Conservation (phyloP, 257 asterid genomes). For the Striga asiatica region DNA sequence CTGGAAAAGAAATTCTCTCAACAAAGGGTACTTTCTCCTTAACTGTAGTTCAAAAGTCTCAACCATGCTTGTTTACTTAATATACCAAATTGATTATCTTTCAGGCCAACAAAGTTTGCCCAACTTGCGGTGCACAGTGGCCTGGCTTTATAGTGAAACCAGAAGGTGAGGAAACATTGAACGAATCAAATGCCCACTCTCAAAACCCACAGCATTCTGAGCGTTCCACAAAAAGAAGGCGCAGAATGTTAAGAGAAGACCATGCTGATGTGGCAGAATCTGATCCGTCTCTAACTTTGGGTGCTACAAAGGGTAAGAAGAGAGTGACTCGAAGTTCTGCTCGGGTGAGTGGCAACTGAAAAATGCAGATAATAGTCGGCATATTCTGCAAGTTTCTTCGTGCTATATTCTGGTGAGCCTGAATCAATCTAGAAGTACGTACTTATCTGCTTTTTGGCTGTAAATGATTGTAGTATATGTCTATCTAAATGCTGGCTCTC, state of each 20-base stretch:
- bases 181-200: background rate
- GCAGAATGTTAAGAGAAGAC: constrained; percentile 16
- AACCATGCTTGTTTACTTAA: constrained; percentile 2
- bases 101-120: constrained; percentile 55
- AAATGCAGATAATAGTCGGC: background rate
- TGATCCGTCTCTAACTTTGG: constrained; percentile 12
- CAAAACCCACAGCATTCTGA: background rate
- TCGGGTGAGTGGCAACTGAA: constrained; percentile 26
- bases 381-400: background rate
- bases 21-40: constrained; percentile 35
- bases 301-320: constrained; percentile 2
- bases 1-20: constrained; percentile 57
- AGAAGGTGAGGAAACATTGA: constrained; percentile 26
- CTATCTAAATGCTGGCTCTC: too few species aligned
- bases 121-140: constrained; percentile 61
- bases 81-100: background rate
- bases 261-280: constrained; percentile 15
- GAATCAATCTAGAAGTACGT: too few species aligned
- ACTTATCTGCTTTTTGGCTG: background rate
- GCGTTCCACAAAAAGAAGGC: constrained; percentile 20
- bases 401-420: background rate
- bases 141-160: constrained; percentile 29
- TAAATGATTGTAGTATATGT: background rate
- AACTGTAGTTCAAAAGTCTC: too few species aligned
- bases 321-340: constrained; percentile 49